Conservation (phyloP, 805 yeast genomes). For the Novakomyces olei region DNA sequence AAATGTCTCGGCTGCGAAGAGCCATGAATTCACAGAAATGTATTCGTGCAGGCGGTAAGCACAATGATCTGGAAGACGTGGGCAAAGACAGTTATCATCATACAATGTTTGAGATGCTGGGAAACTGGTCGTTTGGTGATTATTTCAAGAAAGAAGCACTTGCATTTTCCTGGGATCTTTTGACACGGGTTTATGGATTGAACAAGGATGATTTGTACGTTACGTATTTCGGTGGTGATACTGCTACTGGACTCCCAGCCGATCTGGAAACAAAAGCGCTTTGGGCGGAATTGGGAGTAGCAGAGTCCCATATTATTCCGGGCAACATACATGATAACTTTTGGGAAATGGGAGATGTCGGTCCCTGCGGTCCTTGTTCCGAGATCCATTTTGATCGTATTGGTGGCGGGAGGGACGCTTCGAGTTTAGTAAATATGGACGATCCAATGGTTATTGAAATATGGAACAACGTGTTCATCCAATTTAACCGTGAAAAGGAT, state of each 20-base stretch:
- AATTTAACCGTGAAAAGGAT: slow-evolving; percentile 84
- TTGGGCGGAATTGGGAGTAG: slow-evolving; percentile 76
- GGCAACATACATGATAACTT: slow-evolving; percentile 83
- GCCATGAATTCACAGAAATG: slow-evolving; percentile 95
- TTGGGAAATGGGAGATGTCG: slow-evolving; percentile 99
- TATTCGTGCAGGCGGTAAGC: slow-evolving; percentile 99
- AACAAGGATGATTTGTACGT: slow-evolving; percentile 67
- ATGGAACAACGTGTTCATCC: slow-evolving; percentile 96
- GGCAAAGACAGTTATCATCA: slow-evolving; percentile 90
- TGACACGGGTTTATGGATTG: slow-evolving; percentile 67
- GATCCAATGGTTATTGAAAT: slow-evolving; percentile 95
- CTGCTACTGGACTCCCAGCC: slow-evolving; percentile 58
- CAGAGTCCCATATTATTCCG: slow-evolving; percentile 78
- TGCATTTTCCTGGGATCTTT: slow-evolving; percentile 69
- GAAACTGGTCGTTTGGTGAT: slow-evolving; percentile 99
- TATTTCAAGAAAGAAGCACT: slow-evolving; percentile 92
- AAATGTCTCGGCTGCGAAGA: slow-evolving; percentile 60
- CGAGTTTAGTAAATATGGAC: slow-evolving; percentile 75
- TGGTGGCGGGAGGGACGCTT: slow-evolving; percentile 83
- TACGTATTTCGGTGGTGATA: slow-evolving; percentile 91
- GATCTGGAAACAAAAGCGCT: slow-evolving; percentile 78
- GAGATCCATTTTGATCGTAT: slow-evolving; percentile 95
- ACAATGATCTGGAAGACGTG: slow-evolving; percentile 78
- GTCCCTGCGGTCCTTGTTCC: slow-evolving; percentile 99
- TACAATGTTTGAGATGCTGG: slow-evolving; percentile 97